Conservation (phyloP, 192 early-diverging fungal species). For the Umbelopsis sp. region DNA sequence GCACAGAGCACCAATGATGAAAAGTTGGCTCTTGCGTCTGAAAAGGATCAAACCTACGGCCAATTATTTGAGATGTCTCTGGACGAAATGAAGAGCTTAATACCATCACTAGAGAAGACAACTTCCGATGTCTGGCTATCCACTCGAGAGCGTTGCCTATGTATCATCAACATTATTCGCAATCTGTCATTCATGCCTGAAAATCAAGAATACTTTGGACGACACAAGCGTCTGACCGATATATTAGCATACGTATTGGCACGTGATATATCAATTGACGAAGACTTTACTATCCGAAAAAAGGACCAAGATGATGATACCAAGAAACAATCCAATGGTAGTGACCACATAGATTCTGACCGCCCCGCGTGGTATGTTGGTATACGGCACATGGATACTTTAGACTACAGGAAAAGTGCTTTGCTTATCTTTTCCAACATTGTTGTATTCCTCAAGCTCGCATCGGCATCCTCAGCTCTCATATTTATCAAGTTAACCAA, state of each 20-base stretch:
- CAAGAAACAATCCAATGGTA: neutral
- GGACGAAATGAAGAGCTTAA: constrained; percentile 50
- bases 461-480: constrained; percentile 34
- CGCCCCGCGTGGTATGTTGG: constrained; percentile 34
- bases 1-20: constrained; percentile 1
- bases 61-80: constrained; percentile 54
- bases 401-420: constrained; percentile 68
- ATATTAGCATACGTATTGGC: constrained; percentile 36
- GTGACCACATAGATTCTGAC: neutral
- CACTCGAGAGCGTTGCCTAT: constrained; percentile 50
- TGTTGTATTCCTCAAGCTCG: constrained; percentile 47
- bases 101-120: constrained; percentile 33
- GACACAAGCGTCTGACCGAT: constrained; percentile 45
- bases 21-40: neutral
- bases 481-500: constrained; percentile 47
- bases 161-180: constrained; percentile 52
- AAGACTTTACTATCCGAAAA: too few species aligned
- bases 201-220: constrained; percentile 50
- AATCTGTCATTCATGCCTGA: constrained; percentile 57
- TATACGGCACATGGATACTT: constrained; percentile 43
- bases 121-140: constrained; percentile 41
- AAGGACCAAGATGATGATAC: neutral
- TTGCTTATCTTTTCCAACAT: constrained; percentile 68
- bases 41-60: constrained; percentile 40
- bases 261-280: constrained; percentile 7